A percentile compares a stretch with the other conserved stretches of the same genome.
phyloP scores from a whole-genome alignment of 129 eudicot genomes.

The Silybum marianum region DNA sequence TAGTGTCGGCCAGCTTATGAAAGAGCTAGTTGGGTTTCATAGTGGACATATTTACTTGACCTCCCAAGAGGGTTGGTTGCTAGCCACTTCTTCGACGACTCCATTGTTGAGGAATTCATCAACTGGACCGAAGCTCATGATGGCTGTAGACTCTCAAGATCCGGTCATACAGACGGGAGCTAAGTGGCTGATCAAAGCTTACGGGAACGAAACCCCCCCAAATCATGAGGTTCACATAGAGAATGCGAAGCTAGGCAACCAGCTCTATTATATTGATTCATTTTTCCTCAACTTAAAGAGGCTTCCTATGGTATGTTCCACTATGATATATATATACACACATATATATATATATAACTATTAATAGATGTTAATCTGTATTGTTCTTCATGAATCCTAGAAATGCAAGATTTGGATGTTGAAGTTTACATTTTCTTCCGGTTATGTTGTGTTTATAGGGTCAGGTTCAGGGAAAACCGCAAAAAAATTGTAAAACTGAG shows the following conservation, averaged over 20 bases:
- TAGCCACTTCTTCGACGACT: conserved; percentile 88
- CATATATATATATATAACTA: neutral
- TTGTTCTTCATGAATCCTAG: neutral
- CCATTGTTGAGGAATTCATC: conserved; percentile 71
- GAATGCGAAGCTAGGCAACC: conserved; percentile 66
- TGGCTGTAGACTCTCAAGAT: conserved; percentile 84
- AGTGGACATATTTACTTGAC: conserved; percentile 94
- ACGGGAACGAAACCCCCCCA: conserved; percentile 55
- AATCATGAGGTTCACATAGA: conserved; percentile 85
- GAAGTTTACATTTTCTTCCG: neutral
- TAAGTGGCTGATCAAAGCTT: conserved; percentile 57
- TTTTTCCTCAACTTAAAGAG: conserved; percentile 81
- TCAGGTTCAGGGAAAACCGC: too few species aligned
- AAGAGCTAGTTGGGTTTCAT: conserved; percentile 84
- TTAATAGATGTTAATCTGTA: neutral
- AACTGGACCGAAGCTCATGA: conserved; percentile 77
- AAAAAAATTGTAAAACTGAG: too few species aligned
- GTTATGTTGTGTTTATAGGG: neutral
- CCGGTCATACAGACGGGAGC: conserved; percentile 77
- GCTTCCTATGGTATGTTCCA: conserved; percentile 85
- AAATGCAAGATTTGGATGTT: neutral
- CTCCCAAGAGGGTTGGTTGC: conserved; percentile 95
- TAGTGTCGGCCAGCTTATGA: conserved; percentile 96
- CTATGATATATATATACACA: neutral
- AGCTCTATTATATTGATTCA: conserved; percentile 83